A percentile compares a stretch with the other conserved stretches of the same genome.
Conservation (phyloP, 352 stramenopile genomes). For the Globisporangium polare region DNA sequence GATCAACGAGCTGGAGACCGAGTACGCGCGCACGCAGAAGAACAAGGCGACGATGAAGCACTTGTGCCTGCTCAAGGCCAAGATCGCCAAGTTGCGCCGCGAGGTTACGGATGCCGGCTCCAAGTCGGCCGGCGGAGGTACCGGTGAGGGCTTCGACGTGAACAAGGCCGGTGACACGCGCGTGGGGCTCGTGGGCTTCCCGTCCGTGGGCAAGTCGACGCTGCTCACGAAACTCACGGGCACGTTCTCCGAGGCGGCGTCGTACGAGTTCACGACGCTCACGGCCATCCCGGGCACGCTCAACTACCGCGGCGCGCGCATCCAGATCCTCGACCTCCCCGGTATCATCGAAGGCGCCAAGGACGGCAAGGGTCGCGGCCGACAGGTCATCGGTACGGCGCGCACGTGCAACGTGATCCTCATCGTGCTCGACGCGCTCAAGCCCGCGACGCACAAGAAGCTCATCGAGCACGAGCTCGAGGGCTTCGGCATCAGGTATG, state of each 20-base stretch:
- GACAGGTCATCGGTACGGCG: slow-evolving; percentile 96
- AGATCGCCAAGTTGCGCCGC: slow-evolving; percentile 95
- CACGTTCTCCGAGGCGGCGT: slow-evolving; percentile 93
- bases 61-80: slow-evolving; percentile 96
- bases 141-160: slow-evolving; percentile 88
- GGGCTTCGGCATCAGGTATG: slow-evolving; percentile 94
- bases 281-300: slow-evolving; percentile 98
- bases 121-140: slow-evolving; percentile 60
- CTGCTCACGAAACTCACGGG: slow-evolving; percentile 96
- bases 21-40: slow-evolving; percentile 99
- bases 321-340: slow-evolving; percentile 89
- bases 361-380: slow-evolving; percentile 95
- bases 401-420: slow-evolving; percentile 98
- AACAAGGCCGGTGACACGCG: slow-evolving; percentile 96
- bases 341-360: slow-evolving; percentile 99
- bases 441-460: slow-evolving; percentile 98
- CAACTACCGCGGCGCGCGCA: slow-evolving; percentile 91
- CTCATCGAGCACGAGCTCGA: slow-evolving; percentile 98
- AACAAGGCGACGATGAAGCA: slow-evolving; percentile 99
- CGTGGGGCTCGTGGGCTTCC: slow-evolving; percentile 98
- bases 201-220: slow-evolving; percentile 98
- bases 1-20: slow-evolving; percentile 80
- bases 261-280: slow-evolving; percentile 99
- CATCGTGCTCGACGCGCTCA: slow-evolving; percentile 96
- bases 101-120: slow-evolving; percentile 87